These are phyloP conservation scores for Trichophyton verrucosum DNA, from an alignment of 2,329 filamentous ascomycete species.

Conservation along the genomic window DNA sequence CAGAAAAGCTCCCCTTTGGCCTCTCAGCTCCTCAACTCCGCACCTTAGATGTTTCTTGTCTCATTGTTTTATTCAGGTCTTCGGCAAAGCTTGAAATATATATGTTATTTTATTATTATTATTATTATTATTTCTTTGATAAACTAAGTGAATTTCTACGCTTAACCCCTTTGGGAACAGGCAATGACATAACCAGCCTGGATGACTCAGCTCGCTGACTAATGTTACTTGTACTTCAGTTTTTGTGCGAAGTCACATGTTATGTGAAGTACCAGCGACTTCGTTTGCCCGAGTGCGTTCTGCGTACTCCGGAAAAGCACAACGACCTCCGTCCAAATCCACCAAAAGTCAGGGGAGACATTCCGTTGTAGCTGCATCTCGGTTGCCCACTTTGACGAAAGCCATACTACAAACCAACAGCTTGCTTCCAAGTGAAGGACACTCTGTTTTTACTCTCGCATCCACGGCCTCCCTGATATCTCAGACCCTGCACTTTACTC, in stretches of 20 bases:
- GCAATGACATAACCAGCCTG: not conserved
- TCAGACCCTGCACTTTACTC: too few relatives aligned
- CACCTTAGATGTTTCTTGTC: not conserved
- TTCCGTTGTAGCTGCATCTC: not conserved
- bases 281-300: not conserved
- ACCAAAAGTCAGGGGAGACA: not conserved
- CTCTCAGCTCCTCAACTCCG: not conserved
- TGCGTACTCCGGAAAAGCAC: not conserved
- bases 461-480: not conserved
- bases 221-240: not conserved
- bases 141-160: not conserved
- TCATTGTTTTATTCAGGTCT: not conserved
- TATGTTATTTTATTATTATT: too few relatives aligned
- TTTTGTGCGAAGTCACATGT: not conserved
- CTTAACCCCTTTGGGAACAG: not conserved
- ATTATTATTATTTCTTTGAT: not conserved
- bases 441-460: not conserved
- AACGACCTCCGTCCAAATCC: not conserved
- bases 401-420: not conserved
- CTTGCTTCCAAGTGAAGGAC: not conserved
- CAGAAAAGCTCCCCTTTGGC: not conserved
- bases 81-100: not conserved
- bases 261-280: not conserved
- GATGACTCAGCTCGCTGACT: not conserved
- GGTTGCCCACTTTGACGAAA: not conserved